Evolutionary conservation across 176 grass and related monocot species (phyloP), one percentile per base, ranked within the genome.

Genomic region (Dactylis glomerata): DNA sequence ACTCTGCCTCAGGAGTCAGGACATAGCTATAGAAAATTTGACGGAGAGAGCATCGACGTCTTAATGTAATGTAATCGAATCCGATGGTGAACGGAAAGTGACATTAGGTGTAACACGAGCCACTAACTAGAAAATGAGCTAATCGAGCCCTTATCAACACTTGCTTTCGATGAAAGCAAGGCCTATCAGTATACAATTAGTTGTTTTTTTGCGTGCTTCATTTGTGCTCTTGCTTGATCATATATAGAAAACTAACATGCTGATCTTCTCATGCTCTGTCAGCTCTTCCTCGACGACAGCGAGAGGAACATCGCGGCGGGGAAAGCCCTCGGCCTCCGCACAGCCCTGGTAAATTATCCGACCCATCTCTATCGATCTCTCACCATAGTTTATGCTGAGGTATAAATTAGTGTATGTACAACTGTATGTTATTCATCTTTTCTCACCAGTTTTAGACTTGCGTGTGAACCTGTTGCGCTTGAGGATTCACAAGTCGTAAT

Each of bases 241-340:
- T 10, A 10, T n/a, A n/a, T 11, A 63, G 5, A 36, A 44, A 45
- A 19, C 59, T 61, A 76, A 26, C 8, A n/a, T 4, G 3, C 6
- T 16, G 2, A 73, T 58, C 73, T 45, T 0, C 65, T 56, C 5
- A 58, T 64, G 58, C 73, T 76, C 14, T 69, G 14, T 70, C 92
- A 98, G 96, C 85, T 98, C 51, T 98, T 98, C 89, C 84, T 98
- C 1, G 96, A 98, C 82, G 96, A 98, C 71, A 98, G 49, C 72
- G 96, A 95, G 89, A 93, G 96, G 92, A 98, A 98, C 85, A 95
- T 95, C 77, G 89, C 90, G n/a, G 90, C 93, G 0, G 96, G 89
- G 27, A 98, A 98, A 92, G 93, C 91, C 1, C 76, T 87, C 38
- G 89, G 91, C 54, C 93, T 98, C 76, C 85, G 89, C 81, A 95